A percentile compares a stretch with the other conserved stretches of the same genome.
Evolutionary conservation across 495 filamentous ascomycete genomes (phyloP).

Genomic region (Massariosphaeria phaeospora): DNA sequence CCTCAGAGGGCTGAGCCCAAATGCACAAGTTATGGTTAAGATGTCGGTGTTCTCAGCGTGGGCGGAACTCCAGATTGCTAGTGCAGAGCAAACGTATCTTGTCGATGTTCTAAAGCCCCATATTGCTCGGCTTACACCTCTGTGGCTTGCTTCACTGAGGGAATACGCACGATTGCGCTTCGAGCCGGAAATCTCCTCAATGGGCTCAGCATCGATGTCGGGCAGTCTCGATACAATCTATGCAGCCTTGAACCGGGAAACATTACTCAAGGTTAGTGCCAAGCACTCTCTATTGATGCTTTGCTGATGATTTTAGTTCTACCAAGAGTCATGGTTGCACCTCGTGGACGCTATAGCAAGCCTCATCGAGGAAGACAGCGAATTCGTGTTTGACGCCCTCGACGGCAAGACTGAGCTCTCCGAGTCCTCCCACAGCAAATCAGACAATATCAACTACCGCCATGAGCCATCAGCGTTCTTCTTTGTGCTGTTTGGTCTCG

Average conservation of each 20-base stretch:
- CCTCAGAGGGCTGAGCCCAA: slow-evolving; percentile 86
- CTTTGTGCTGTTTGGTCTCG: slow-evolving; percentile 94
- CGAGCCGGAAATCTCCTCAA: slow-evolving; percentile 93
- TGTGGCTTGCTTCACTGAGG: slow-evolving; percentile 89
- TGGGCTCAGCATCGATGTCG: slow-evolving; percentile 64
- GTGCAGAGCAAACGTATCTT: slow-evolving; percentile 85
- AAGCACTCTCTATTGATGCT: not conserved
- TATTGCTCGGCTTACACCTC: slow-evolving; percentile 76
- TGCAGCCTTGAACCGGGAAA: slow-evolving; percentile 88
- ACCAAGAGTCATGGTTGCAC: slow-evolving; percentile 95
- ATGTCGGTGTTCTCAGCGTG: slow-evolving; percentile 96
- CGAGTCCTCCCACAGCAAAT: slow-evolving; percentile 36
- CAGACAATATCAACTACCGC: slow-evolving; percentile 83
- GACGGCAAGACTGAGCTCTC: slow-evolving; percentile 69
- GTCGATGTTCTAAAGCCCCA: slow-evolving; percentile 86
- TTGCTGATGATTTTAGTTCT: slow-evolving; percentile 57
- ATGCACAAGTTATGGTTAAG: slow-evolving; percentile 96
- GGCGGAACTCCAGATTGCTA: slow-evolving; percentile 97
- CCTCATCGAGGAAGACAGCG: slow-evolving; percentile 93
- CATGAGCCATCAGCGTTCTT: slow-evolving; percentile 99
- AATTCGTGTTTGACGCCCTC: slow-evolving; percentile 93
- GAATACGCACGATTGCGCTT: slow-evolving; percentile 93
- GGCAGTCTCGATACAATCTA: slow-evolving; percentile 86
- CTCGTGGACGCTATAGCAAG: slow-evolving; percentile 96
- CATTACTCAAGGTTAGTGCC: slow-evolving; percentile 63